Base-by-base conservation (phyloP, 2,329 filamentous ascomycete genomes). In the Exophiala mesophila region DNA sequence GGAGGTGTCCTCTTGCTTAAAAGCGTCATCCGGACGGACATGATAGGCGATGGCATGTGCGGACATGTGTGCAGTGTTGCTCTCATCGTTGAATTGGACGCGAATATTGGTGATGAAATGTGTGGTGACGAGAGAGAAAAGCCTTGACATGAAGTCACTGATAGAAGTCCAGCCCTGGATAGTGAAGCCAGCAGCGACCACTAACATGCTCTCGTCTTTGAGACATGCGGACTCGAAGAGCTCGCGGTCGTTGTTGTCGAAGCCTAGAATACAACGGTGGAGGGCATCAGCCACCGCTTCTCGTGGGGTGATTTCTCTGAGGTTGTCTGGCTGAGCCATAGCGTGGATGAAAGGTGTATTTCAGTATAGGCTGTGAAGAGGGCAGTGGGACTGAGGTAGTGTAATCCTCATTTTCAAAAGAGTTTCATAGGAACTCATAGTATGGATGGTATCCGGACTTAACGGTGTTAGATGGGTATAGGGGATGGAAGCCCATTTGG, bases 281-380 rank as follows among this genome's bases (percentile, higher is more conserved):
- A 63, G 20, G 12, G 60, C 52, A 37, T 64, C 62, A n/a, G 50
- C 36, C 34, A 65, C 55, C 17, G 61, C 59, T 15, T 64, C 61
- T 15, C 59, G 54, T 31, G 33, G 46, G 39, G 35, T 55, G 16
- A 61, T 54, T 16, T 52, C 34, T 5, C 49, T 12, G 13, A 45
- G 20, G 7, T 13, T 32, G 31, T 21, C 20, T n/a, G 31, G 18
- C 5, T 20, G 32, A 19, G 37, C 18, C 43, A 45, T 45, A 15
- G 24, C 24, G 24, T n/a, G n/a, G n/a, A n/a, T n/a, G n/a, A n/a
- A n/a, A n/a, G n/a, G n/a, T n/a, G n/a, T n/a, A n/a, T n/a, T n/a
- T n/a, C n/a, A n/a, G n/a, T n/a, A n/a, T n/a, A n/a, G n/a, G n/a
- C n/a, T n/a, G n/a, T n/a, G n/a, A n/a, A n/a, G n/a, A n/a, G n/a